phyloP scores from a whole-genome alignment of 1,139 yeast genomes.

The Candida gigantensis region DNA sequence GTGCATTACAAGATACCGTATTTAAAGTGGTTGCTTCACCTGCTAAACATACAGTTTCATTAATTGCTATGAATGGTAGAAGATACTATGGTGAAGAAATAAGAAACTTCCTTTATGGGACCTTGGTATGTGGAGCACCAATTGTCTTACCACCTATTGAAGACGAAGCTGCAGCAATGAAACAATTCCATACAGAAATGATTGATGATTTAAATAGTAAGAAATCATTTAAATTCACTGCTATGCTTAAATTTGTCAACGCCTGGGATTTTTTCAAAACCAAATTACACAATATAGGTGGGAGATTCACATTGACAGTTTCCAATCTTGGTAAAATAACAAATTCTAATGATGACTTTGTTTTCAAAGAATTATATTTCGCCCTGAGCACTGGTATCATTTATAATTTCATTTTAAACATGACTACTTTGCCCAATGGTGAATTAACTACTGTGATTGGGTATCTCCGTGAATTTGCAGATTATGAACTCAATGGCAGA shows the following conservation, averaged over 20 bases:
- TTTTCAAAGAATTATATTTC: conserved; percentile 21
- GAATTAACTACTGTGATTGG: conserved; percentile 23
- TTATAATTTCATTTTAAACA: conserved; percentile 23
- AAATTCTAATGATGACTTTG: conserved; percentile 15
- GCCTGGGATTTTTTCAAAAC: conserved; percentile 15
- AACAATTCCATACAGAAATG: conserved; percentile 17
- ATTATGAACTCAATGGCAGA: conserved; percentile 8
- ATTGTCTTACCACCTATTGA: conserved; percentile 16
- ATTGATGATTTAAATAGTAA: conserved; percentile 14
- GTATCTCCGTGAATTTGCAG: conserved; percentile 21
- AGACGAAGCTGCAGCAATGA: conserved; percentile 14
- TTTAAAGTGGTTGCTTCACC: conserved; percentile 15
- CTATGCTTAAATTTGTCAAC: conserved; percentile 18
- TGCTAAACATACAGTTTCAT: conserved; percentile 16
- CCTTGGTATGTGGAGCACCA: conserved; percentile 22
- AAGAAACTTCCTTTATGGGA: conserved; percentile 20
- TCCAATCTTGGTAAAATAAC: conserved; percentile 24
- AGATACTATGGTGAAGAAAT: conserved; percentile 23
- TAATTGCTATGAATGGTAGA: conserved; percentile 30
- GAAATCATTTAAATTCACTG: conserved; percentile 17
- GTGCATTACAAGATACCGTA: conserved; percentile 26
- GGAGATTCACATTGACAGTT: conserved; percentile 20
- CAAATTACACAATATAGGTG: conserved; percentile 14
- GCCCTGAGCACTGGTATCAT: conserved; percentile 23
- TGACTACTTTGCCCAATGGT: conserved; percentile 19